Evolutionary conservation across 805 yeast genomes (phyloP), one percentile per base, ranked within the genome.

Genomic region (Sugiyamaella lignohabitans): DNA sequence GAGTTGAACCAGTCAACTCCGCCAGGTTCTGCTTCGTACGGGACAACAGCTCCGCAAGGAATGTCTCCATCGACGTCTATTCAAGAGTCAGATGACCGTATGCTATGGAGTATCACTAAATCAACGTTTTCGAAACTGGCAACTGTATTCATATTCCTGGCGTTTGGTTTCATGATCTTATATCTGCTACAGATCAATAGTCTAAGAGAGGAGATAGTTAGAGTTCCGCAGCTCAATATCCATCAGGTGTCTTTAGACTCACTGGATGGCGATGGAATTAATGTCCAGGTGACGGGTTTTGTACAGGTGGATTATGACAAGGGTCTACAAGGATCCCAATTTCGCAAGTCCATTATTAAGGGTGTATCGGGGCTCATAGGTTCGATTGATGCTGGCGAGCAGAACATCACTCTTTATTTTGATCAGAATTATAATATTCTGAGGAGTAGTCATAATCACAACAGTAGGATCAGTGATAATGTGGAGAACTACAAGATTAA

Each of bases 231-330:
- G 40, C 23, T 52, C 5, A 38, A 50, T 2, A 21, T 52, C 10
- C 42, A 53, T 19, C 11, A 32, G 11, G 35, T 52, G 18, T 21
- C 38, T 19, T 32, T 55, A 18, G 51, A 43, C 14, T 38, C 49
- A 16, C 22, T 55, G 3, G 29, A 37, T 14, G 43, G 27, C 3
- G 53, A 53, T 5, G 55, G 55, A n/a, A 39, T 50, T 4, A 30
- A 45, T 10, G 39, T 55, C 19, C 35, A 44, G 21, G 52, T 55
- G 14, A 14, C 23, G 14, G 59, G 57, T 5, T 22, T 37, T 14
- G 42, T 51, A 4, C 11, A 5, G 2, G 40, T 51, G 40, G 53
- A 55, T 41, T 55, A 53, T 34, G 30, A 40, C 8, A 27, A 29
- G 6, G 35, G 47, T 16, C 19, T 43, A 5, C 10, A 10, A 14